Conservation (phyloP, 2,329 filamentous ascomycete species). For the Sporothrix phasma region DNA sequence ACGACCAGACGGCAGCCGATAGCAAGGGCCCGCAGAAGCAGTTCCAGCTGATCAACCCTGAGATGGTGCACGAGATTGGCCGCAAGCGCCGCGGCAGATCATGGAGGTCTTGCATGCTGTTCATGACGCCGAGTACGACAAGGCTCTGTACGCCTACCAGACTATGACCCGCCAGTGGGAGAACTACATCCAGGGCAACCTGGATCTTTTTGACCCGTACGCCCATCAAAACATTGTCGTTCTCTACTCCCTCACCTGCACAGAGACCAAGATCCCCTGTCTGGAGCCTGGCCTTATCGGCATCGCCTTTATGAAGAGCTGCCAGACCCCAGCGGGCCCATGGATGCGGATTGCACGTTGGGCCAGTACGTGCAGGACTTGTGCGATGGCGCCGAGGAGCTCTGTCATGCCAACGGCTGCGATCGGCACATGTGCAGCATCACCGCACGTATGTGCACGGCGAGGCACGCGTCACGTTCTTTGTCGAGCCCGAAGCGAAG, state of each 20-base stretch:
- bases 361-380: slow-evolving; percentile 93
- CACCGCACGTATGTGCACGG: slow-evolving; percentile 96
- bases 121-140: slow-evolving; percentile 94
- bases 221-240: slow-evolving; percentile 95
- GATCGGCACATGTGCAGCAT: slow-evolving; percentile 85
- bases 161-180: slow-evolving; percentile 96
- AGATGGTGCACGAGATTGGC: slow-evolving; percentile 84
- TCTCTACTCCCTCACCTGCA: slow-evolving; percentile 87
- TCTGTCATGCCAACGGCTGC: slow-evolving; percentile 76
- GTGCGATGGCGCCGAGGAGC: slow-evolving; percentile 62
- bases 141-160: slow-evolving; percentile 83
- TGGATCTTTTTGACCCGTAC: slow-evolving; percentile 86
- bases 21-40: slow-evolving; percentile 53
- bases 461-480: slow-evolving; percentile 83
- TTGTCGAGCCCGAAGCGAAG: slow-evolving; percentile 57
- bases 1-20: slow-evolving; percentile 50
- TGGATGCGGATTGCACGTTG: slow-evolving; percentile 81
- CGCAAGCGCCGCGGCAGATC: slow-evolving; percentile 75
- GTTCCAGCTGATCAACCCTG: slow-evolving; percentile 85
- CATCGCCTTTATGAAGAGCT: slow-evolving; percentile 92
- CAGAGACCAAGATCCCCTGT: slow-evolving; percentile 85
- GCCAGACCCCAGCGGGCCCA: slow-evolving; percentile 48
- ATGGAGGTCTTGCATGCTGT: slow-evolving; percentile 91
- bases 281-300: slow-evolving; percentile 83
- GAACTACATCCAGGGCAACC: slow-evolving; percentile 78